phyloP scores from a whole-genome alignment of 306 rosid species.

The Inga laurina region DNA sequence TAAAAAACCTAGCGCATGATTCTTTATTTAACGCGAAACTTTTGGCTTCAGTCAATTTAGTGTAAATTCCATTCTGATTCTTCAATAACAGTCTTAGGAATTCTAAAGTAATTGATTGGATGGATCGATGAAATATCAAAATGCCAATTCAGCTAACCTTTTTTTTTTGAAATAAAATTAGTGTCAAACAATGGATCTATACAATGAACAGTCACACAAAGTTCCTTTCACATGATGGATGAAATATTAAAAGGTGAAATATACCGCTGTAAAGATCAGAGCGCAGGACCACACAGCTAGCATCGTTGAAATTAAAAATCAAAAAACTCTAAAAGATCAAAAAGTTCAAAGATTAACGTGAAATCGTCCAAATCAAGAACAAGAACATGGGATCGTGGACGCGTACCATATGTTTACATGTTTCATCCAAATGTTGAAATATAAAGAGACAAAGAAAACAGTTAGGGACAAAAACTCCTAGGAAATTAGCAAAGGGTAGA shows the following conservation, averaged over 20 bases:
- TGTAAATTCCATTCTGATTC: conserved; percentile 20
- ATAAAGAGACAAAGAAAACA: conserved; percentile 59
- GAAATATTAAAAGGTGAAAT: not conserved
- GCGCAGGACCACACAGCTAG: conserved; percentile 46
- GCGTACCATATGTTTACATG: conserved; percentile 47
- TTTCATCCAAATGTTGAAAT: conserved; percentile 42
- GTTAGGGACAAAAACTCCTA: conserved; percentile 70
- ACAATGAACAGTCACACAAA: not conserved
- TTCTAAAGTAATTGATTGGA: conserved; percentile 21
- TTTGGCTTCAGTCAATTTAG: conserved; percentile 40
- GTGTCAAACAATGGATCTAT: not conserved
- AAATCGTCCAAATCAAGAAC: conserved; percentile 40
- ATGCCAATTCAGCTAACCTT: conserved; percentile 5
- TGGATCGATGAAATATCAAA: conserved; percentile 35
- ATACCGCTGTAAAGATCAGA: not conserved
- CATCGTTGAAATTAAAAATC: conserved; percentile 32
- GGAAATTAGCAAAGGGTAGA: conserved; percentile 46
- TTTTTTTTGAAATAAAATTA: not conserved
- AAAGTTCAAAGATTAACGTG: conserved; percentile 21
- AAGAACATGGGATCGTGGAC: conserved; percentile 67
- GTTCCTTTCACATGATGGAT: not conserved
- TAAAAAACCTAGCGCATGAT: conserved; percentile 29
- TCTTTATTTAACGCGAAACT: conserved; percentile 13
- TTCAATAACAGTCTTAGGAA: conserved; percentile 22
- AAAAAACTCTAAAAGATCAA: conserved; percentile 33